phyloP scores from a whole-genome alignment of 495 filamentous ascomycete species.

The Neohortaea acidophila region DNA sequence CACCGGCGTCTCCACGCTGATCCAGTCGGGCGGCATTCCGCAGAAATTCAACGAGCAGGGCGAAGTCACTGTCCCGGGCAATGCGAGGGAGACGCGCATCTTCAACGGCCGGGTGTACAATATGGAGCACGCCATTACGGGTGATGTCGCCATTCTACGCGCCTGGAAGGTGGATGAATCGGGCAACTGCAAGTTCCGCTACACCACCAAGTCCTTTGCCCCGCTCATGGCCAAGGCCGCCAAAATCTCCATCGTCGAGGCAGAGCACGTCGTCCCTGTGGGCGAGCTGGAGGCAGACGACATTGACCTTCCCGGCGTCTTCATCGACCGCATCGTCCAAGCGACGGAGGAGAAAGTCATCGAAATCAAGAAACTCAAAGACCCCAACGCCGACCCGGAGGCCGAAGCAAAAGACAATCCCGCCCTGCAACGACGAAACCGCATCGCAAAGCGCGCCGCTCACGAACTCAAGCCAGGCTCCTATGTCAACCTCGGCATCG shows the following conservation, averaged over 20 bases:
- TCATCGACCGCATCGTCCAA: conserved; percentile 47
- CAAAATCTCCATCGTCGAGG: conserved; percentile 47
- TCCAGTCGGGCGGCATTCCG: conserved; percentile 48
- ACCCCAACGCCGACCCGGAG: conserved; percentile 16
- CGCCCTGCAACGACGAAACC: conserved; percentile 33
- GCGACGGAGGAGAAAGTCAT: conserved; percentile 38
- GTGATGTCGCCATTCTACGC: conserved; percentile 47
- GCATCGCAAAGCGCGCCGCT: conserved; percentile 44
- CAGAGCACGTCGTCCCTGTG: conserved; percentile 49
- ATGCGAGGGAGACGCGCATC: conserved; percentile 41
- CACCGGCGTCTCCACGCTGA: conserved; percentile 44
- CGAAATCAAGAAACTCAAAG: conserved; percentile 39
- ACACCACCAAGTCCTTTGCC: conserved; percentile 46
- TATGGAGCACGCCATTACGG: conserved; percentile 48
- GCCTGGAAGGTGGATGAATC: conserved; percentile 49
- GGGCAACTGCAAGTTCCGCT: conserved; percentile 50
- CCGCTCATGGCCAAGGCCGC: conserved; percentile 49
- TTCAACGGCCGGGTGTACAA: conserved; percentile 44
- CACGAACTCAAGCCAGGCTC: conserved; percentile 48
- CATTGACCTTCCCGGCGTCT: conserved; percentile 49
- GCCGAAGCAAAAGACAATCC: conserved; percentile 20
- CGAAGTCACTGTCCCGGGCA: conserved; percentile 37
- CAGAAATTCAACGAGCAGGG: conserved; percentile 35
- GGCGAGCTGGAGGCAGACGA: conserved; percentile 43
- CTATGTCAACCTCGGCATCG: conserved; percentile 54